Conservation (phyloP, 164 flowering plant species). For the Berberis thunbergii region DNA sequence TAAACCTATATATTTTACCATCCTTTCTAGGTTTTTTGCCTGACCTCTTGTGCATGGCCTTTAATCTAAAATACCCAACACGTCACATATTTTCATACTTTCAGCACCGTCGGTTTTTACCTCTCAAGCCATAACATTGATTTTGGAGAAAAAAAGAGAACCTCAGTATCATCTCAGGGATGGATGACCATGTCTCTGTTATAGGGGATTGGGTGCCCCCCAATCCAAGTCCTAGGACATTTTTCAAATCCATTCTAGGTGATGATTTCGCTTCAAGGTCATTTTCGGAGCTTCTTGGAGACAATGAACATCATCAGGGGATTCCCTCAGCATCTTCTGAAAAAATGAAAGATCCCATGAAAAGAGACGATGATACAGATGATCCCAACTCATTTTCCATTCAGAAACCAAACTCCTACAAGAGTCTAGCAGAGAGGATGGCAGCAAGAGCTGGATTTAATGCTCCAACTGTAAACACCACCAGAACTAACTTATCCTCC, state of each 20-base stretch:
- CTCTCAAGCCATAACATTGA: no score
- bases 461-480: constrained; percentile 65
- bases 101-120: no score
- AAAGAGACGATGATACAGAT: constrained; percentile 11
- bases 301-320: constrained; percentile 13
- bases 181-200: constrained; percentile 49
- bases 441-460: constrained; percentile 88
- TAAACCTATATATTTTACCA: no score
- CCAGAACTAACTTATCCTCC: constrained; percentile 35
- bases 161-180: constrained; percentile 30
- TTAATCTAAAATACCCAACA: no score
- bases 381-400: constrained; percentile 10
- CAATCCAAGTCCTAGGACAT: constrained; percentile 46
- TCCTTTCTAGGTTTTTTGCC: no score
- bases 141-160: no score
- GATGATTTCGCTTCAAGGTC: constrained; percentile 34
- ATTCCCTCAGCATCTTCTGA: constrained; percentile 6
- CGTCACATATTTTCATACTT: no score
- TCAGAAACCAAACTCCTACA: constrained; percentile 29
- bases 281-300: constrained; percentile 16
- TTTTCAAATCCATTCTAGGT: constrained; percentile 35
- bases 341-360: constrained; percentile 13
- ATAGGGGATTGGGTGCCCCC: constrained; percentile 71
- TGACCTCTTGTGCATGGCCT: no score
- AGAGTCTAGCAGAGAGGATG: constrained; percentile 63